phyloP scores from a whole-genome alignment of 176 grass and related monocot genomes.

The Cenchrus fungigraminus region DNA sequence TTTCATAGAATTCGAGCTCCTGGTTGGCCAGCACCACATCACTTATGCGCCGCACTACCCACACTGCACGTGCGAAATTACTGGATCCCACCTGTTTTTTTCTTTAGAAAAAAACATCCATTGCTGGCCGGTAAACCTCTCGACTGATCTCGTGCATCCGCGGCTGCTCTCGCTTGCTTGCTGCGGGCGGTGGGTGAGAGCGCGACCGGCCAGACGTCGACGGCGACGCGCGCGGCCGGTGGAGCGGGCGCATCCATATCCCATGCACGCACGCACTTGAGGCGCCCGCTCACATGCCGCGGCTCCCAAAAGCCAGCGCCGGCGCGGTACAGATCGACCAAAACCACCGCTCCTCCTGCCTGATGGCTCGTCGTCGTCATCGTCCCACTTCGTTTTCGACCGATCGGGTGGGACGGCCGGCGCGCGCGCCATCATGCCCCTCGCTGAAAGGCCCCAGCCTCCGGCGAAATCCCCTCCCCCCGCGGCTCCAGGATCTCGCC shows the following conservation, averaged over 20 bases:
- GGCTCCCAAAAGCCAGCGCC: not conserved
- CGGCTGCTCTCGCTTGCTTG: not conserved
- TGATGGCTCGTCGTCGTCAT: not conserved
- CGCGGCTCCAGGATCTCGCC: not conserved
- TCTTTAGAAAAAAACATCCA: no score
- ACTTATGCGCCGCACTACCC: no score
- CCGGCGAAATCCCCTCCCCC: not conserved
- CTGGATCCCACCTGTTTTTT: not conserved
- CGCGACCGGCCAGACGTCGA: not conserved
- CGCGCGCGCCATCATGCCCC: constrained; percentile 30
- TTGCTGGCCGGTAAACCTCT: not conserved
- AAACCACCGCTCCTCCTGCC: not conserved
- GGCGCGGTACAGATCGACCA: not conserved
- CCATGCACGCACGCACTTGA: not conserved
- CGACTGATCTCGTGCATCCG: no score
- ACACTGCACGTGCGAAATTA: no score
- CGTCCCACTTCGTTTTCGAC: not conserved
- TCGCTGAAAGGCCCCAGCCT: constrained; percentile 12
- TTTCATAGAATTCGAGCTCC: no score
- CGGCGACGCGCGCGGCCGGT: not conserved
- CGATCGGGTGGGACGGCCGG: not conserved
- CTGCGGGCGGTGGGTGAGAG: not conserved
- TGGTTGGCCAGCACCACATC: no score
- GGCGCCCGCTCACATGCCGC: constrained; percentile 2
- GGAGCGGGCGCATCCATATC: constrained; percentile 1